Conservation (phyloP, 306 rosid genomes). For the Geum urbanum region DNA sequence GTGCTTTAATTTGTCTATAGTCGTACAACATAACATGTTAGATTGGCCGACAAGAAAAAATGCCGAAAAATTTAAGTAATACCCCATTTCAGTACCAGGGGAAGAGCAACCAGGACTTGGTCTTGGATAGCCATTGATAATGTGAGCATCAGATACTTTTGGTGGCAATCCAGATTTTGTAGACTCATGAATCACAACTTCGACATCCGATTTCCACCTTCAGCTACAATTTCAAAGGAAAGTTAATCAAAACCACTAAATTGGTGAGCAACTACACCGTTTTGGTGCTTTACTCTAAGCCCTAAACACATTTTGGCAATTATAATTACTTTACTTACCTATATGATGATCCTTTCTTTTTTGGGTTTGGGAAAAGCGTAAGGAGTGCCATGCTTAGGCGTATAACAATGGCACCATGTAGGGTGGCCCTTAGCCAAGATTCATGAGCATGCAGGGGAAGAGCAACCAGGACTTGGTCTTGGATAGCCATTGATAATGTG, state of each 20-base stretch:
- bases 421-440: conserved; percentile 68
- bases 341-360: conserved; percentile 47
- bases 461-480: conserved; percentile 56
- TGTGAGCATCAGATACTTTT: conserved; percentile 65
- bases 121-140: conserved; percentile 63
- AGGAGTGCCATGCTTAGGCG: conserved; percentile 54
- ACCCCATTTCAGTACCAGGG: conserved; percentile 37
- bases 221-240: conserved; percentile 33
- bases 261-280: neutral
- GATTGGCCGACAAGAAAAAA: neutral
- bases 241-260: neutral
- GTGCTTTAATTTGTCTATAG: neutral
- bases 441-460: conserved; percentile 84
- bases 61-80: neutral
- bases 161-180: conserved; percentile 50
- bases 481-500: conserved; percentile 63
- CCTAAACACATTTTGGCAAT: neutral
- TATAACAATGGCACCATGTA: conserved; percentile 66
- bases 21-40: neutral
- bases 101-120: conserved; percentile 54
- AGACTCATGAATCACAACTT: conserved; percentile 51
- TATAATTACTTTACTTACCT: conserved; percentile 29
- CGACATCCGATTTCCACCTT: conserved; percentile 86
- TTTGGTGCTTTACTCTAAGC: too few species aligned
- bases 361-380: conserved; percentile 67